Percentiles rank a stretch among this genome's conserved stretches.
Evolutionary conservation across 805 yeast genomes (phyloP).

Genomic region (Wickerhamiella domercqiae): DNA sequence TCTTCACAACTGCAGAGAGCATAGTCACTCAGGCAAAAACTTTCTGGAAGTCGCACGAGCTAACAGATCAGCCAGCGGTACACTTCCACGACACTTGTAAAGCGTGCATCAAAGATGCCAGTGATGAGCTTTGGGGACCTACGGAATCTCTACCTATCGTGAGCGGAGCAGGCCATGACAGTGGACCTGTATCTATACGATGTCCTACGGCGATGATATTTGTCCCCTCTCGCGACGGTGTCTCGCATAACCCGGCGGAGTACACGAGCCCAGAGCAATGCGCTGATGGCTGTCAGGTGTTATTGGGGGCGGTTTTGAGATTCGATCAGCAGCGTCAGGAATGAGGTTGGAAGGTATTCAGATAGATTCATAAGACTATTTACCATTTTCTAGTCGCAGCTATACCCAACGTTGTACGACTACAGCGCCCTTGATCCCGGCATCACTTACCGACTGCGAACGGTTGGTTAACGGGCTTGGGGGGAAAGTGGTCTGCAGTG

Average conservation of each 20-base stretch:
- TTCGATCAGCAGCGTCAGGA: constrained; percentile 23
- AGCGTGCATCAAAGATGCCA: constrained; percentile 36
- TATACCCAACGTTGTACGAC: constrained; percentile 38
- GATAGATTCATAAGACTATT: no score
- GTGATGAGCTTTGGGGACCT: constrained; percentile 20
- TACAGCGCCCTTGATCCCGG: constrained; percentile 70
- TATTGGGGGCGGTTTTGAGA: constrained; percentile 35
- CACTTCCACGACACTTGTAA: constrained; percentile 39
- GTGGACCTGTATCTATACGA: constrained; percentile 39
- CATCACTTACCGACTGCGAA: constrained; percentile 46
- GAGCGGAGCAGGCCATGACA: constrained; percentile 66
- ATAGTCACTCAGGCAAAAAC: constrained; percentile 9
- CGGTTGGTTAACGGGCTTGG: constrained; percentile 51
- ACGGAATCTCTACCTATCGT: constrained; percentile 6
- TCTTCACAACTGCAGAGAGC: background rate
- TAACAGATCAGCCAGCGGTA: constrained; percentile 38
- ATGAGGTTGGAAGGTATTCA: no score
- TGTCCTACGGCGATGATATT: constrained; percentile 64
- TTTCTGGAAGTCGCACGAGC: constrained; percentile 24
- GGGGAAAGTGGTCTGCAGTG: constrained; percentile 70
- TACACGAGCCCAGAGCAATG: constrained; percentile 49
- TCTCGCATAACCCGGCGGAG: constrained; percentile 43
- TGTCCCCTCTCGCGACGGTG: constrained; percentile 52
- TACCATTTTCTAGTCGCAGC: no score
- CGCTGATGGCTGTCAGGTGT: constrained; percentile 42